Conservation (phyloP, 768 basidiomycete genomes). For the Trametes gibbosa region DNA sequence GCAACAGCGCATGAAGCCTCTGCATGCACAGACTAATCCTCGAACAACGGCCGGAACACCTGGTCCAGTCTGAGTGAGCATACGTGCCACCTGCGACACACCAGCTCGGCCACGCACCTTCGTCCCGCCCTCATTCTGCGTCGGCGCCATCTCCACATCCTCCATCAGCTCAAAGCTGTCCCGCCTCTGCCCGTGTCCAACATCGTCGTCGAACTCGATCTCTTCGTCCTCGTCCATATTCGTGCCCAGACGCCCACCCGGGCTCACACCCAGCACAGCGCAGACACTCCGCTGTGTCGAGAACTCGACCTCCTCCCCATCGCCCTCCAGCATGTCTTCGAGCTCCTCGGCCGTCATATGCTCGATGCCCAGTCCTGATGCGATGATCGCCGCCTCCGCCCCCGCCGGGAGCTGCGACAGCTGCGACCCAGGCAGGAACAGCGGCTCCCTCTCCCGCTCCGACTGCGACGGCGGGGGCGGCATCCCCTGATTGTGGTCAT, state of each 20-base stretch:
- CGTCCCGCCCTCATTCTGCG: slow-evolving; percentile 21
- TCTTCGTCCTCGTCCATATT: slow-evolving; percentile 1
- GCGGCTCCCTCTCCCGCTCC: slow-evolving; percentile 26
- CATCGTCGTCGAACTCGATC: slow-evolving; percentile 16
- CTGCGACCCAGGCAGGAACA: slow-evolving; percentile 31
- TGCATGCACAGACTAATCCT: slow-evolving; percentile 23
- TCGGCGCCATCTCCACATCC: slow-evolving; percentile 26
- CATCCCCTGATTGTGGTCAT: neutral
- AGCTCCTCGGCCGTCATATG: slow-evolving; percentile 63
- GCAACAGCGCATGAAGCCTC: too few species aligned
- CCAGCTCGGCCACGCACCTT: slow-evolving; percentile 17
- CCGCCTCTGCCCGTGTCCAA: slow-evolving; percentile 14
- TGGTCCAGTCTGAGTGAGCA: slow-evolving; percentile 8
- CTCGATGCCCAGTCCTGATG: slow-evolving; percentile 66
- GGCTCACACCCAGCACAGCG: neutral
- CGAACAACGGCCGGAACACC: slow-evolving; percentile 32
- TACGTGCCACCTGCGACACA: neutral
- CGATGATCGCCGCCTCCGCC: slow-evolving; percentile 50
- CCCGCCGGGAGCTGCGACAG: slow-evolving; percentile 51
- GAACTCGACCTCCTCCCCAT: slow-evolving; percentile 50
- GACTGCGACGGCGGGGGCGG: neutral
- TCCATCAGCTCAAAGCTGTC: slow-evolving; percentile 28
- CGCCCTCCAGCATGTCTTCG: slow-evolving; percentile 55
- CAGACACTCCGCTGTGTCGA: slow-evolving; percentile 1
- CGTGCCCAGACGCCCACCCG: too few species aligned